These are phyloP conservation scores for Rhodosporidiobolus odoratus DNA, from an alignment of 768 basidiomycete genomes.

Conservation along the genomic window DNA sequence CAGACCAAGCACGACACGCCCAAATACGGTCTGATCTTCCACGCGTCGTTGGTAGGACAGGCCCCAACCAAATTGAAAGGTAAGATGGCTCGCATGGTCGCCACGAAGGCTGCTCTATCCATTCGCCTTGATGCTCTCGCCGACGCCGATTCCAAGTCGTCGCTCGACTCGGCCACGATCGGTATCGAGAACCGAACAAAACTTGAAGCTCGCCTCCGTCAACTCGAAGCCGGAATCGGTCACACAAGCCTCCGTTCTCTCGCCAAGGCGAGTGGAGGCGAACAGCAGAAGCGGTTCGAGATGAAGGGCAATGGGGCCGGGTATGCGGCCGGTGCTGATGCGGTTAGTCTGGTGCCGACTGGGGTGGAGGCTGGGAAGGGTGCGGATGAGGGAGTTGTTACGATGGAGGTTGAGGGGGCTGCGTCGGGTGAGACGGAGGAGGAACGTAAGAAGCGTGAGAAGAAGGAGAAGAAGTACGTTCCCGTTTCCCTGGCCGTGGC, in stretches of 20 bases:
- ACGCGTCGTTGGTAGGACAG: constrained; percentile 93
- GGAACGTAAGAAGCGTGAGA: constrained; percentile 34
- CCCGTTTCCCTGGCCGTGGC: neutral
- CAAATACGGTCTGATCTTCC: constrained; percentile 99
- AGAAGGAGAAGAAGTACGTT: constrained; percentile 21
- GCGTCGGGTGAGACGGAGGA: constrained; percentile 7
- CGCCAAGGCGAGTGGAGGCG: constrained; percentile 59
- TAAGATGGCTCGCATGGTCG: constrained; percentile 99
- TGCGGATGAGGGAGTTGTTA: constrained; percentile 21
- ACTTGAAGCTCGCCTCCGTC: constrained; percentile 85
- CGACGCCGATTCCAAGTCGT: constrained; percentile 79
- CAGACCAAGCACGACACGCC: constrained; percentile 53
- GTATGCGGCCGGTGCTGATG: constrained; percentile 83
- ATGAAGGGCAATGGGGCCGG: constrained; percentile 62
- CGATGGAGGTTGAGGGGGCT: constrained; percentile 16
- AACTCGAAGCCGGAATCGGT: constrained; percentile 70
- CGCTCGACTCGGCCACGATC: constrained; percentile 67
- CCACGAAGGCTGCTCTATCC: constrained; percentile 82
- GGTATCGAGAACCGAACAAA: constrained; percentile 91
- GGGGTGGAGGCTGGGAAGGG: constrained; percentile 57
- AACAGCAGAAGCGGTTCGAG: constrained; percentile 69
- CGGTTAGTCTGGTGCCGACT: constrained; percentile 64
- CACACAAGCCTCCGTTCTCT: constrained; percentile 51
- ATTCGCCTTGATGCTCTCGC: constrained; percentile 96
- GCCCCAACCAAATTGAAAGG: constrained; percentile 95